phyloP scores from a whole-genome alignment of 2,329 filamentous ascomycete genomes.

The Calonectria hongkongensis region DNA sequence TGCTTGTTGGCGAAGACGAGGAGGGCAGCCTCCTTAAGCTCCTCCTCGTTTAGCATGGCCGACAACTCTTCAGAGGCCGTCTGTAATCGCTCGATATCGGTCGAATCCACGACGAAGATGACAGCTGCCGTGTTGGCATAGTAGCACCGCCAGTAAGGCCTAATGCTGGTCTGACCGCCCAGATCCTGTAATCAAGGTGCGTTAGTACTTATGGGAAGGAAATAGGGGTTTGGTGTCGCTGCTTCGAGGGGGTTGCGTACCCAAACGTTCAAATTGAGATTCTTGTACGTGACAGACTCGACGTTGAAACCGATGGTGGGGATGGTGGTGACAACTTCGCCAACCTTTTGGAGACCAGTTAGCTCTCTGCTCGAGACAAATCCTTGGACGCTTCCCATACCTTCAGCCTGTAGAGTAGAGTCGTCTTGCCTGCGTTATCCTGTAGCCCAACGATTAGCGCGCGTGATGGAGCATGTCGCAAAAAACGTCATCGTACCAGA shows the following conservation, averaged over 20 bases:
- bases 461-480: conserved; percentile 42
- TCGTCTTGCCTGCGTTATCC: conserved; percentile 99
- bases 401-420: conserved; percentile 96
- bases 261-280: conserved; percentile 99
- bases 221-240: neutral
- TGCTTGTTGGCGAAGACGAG: conserved; percentile 99
- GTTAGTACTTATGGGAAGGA: conserved; percentile 36
- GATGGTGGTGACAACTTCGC: conserved; percentile 99
- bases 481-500: conserved; percentile 76
- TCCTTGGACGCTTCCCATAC: conserved; percentile 64
- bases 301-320: conserved; percentile 99
- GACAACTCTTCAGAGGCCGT: conserved; percentile 94
- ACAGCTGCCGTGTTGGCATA: conserved; percentile 99
- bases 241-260: conserved; percentile 68
- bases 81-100: conserved; percentile 94
- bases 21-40: conserved; percentile 92
- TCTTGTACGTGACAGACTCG: conserved; percentile 98
- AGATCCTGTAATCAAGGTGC: conserved; percentile 77
- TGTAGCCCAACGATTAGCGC: conserved; percentile 61
- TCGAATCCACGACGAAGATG: conserved; percentile 98
- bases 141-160: conserved; percentile 99
- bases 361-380: conserved; percentile 33
- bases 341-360: conserved; percentile 79
- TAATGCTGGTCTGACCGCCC: conserved; percentile 97
- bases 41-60: conserved; percentile 97